Evolutionary conservation across 352 stramenopile species (phyloP).

Genomic region (Phytopythium ostracodes): DNA sequence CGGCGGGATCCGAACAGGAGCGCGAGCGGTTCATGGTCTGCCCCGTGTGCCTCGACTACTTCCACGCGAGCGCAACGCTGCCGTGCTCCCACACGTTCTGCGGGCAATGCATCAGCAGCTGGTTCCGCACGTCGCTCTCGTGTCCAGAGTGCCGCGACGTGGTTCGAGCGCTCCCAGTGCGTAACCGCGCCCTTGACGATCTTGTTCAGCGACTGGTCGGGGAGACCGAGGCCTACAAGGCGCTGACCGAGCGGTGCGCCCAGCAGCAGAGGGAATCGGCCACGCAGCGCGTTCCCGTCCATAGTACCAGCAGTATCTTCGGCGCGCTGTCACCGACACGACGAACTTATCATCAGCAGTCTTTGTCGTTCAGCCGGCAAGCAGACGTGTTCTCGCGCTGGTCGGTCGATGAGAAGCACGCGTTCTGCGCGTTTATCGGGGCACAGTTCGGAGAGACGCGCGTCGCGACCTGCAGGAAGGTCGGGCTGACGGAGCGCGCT

Average conservation of each 20-base stretch:
- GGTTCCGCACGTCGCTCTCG: constrained; percentile 72
- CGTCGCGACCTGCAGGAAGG: constrained; percentile 45
- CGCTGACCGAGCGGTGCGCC: constrained; percentile 29
- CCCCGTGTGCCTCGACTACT: constrained; percentile 81
- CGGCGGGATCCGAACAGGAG: constrained; percentile 20
- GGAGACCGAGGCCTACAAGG: constrained; percentile 54
- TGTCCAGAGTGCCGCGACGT: constrained; percentile 71
- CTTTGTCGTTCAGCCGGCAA: constrained; percentile 13
- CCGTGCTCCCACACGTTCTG: constrained; percentile 86
- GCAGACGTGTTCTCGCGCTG: constrained; percentile 53
- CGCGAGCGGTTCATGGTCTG: constrained; percentile 75
- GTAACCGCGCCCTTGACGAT: constrained; percentile 80
- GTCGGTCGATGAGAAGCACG: constrained; percentile 39
- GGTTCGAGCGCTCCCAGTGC: constrained; percentile 66
- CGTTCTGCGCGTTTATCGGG: constrained; percentile 36
- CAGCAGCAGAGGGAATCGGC: constrained; percentile 8
- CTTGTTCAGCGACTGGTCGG: constrained; percentile 65
- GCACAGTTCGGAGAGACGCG: constrained; percentile 64
- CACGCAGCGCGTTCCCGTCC: neutral
- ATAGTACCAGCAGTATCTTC: neutral
- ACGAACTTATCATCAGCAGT: neutral
- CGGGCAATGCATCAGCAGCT: constrained; percentile 68
- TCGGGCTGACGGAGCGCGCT: constrained; percentile 59
- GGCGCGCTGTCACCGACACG: constrained; percentile 5
- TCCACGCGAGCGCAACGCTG: constrained; percentile 68